A percentile compares a stretch with the other conserved stretches of the same genome.
These are phyloP conservation scores for Tolypocladium inflatum DNA, from an alignment of 2,329 filamentous ascomycete species.

Conservation along the genomic window DNA sequence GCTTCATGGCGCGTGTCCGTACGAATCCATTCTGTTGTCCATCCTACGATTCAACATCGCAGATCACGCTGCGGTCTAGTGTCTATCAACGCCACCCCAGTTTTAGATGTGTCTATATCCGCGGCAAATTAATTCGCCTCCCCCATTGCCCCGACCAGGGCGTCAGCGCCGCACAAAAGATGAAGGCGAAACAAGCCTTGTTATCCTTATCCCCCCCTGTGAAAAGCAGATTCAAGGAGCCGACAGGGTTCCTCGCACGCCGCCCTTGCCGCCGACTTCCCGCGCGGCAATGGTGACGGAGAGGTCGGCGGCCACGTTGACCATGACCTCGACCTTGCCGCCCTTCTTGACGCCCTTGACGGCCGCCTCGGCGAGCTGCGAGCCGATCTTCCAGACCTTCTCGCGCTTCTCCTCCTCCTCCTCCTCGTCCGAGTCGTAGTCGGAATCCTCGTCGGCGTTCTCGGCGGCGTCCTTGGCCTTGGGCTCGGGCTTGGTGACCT, in stretches of 20 bases:
- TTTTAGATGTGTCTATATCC: conserved; percentile 1
- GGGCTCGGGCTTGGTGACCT: conserved; percentile 79
- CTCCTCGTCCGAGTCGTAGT: conserved; percentile 56
- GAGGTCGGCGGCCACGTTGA: conserved; percentile 77
- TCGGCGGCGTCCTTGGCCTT: conserved; percentile 64
- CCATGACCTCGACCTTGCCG: conserved; percentile 84
- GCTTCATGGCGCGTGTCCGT: neutral
- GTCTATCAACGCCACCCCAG: neutral
- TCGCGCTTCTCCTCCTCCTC: conserved; percentile 82
- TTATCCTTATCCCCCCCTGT: neutral
- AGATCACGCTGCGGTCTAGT: neutral
- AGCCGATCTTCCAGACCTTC: conserved; percentile 85
- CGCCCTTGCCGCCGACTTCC: conserved; percentile 81
- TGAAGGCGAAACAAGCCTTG: neutral
- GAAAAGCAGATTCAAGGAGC: conserved; percentile 11
- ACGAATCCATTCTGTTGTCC: neutral
- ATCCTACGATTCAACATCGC: neutral
- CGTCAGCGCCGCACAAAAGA: neutral
- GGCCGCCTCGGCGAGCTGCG: conserved; percentile 73
- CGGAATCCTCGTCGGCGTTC: conserved; percentile 47
- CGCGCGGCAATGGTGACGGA: conserved; percentile 70
- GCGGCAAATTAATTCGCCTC: neutral
- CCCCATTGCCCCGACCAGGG: neutral
- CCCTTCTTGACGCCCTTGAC: conserved; percentile 79
- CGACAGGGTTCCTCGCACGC: conserved; percentile 55